Conservation (phyloP, 352 stramenopile species). For the Blastocystis sp. region DNA sequence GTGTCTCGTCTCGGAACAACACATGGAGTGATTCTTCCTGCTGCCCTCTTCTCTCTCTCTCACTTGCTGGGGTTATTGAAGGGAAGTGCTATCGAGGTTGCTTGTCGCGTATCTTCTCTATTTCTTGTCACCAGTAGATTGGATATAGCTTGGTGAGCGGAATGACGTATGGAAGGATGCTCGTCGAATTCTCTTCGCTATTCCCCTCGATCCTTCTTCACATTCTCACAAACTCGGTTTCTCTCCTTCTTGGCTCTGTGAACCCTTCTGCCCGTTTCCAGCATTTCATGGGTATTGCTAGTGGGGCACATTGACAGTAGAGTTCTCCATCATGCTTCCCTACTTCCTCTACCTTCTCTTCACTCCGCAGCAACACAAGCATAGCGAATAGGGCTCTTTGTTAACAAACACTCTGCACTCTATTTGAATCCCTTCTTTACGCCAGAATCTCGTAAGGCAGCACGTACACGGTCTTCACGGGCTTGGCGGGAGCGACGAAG, state of each 20-base stretch:
- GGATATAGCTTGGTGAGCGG: not conserved
- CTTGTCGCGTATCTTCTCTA: not conserved
- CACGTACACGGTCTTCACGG: slow-evolving; percentile 62
- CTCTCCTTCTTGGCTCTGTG: not conserved
- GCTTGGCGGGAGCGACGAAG: slow-evolving; percentile 67
- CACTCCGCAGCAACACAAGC: not conserved
- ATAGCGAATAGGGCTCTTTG: not conserved
- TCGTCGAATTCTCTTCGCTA: slow-evolving; percentile 1
- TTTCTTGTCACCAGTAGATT: not conserved
- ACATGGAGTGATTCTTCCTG: not conserved
- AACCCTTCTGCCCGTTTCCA: not conserved
- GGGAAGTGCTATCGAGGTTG: not conserved
- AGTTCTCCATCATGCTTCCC: not conserved
- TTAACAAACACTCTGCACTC: not conserved
- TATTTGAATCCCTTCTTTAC: not conserved
- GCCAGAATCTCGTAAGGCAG: slow-evolving; percentile 55
- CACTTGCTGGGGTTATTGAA: slow-evolving; percentile 26
- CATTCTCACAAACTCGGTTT: slow-evolving; percentile 14
- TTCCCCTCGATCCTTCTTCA: not conserved
- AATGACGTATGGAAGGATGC: not conserved
- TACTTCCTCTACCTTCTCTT: not conserved
- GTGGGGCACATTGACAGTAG: not conserved
- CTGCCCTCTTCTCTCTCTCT: not conserved
- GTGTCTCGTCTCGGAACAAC: not conserved
- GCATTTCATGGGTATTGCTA: not conserved